Conservation (phyloP, 805 yeast genomes). For the Saccharomycodes ludwigii region DNA sequence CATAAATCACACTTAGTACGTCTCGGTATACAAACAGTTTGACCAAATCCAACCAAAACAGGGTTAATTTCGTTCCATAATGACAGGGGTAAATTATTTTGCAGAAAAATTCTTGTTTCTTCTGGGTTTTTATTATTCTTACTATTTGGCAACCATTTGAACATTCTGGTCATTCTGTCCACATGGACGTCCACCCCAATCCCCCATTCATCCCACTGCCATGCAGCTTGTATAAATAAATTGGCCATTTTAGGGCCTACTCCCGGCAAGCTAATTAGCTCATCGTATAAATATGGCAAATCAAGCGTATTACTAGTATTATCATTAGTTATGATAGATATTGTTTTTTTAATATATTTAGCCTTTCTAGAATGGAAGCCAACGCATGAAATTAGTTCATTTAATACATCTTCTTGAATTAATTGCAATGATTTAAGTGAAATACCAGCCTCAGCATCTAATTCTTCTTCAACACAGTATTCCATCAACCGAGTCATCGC, state of each 20-base stretch:
- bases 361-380: conserved; percentile 85
- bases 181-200: conserved; percentile 95
- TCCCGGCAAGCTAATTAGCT: conserved; percentile 65
- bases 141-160: conserved; percentile 54
- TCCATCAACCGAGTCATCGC: conserved; percentile 55
- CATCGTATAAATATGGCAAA: conserved; percentile 59
- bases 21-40: conserved; percentile 67
- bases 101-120: conserved; percentile 51
- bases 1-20: conserved; percentile 65
- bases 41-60: conserved; percentile 86
- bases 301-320: conserved; percentile 29
- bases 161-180: conserved; percentile 65
- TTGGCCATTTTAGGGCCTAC: conserved; percentile 96
- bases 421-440: conserved; percentile 41
- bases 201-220: conserved; percentile 58
- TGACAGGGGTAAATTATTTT: conserved; percentile 60
- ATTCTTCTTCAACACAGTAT: conserved; percentile 30
- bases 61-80: conserved; percentile 84
- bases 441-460: conserved; percentile 34
- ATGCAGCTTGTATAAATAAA: conserved; percentile 67
- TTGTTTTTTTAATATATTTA: conserved; percentile 48
- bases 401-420: conserved; percentile 45
- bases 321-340: conserved; percentile 11
- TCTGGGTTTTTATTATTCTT: conserved; percentile 53
- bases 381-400: conserved; percentile 57